Conservation (phyloP, 2,329 filamentous ascomycete genomes). For the Helminthosporium solani region DNA sequence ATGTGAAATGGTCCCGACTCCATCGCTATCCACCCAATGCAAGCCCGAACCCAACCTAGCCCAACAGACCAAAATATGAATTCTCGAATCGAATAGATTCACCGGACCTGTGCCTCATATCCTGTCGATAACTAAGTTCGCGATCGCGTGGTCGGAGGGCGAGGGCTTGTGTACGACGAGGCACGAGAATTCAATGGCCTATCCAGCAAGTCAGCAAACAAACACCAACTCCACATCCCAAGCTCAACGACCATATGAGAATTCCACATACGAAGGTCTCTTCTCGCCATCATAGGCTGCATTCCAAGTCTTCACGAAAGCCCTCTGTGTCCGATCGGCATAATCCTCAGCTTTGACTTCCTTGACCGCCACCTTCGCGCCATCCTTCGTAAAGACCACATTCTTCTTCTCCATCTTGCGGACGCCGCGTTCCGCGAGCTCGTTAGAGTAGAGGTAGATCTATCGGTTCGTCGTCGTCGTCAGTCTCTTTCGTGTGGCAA, state of each 20-base stretch:
- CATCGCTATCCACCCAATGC: no score
- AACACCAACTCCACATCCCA: no score
- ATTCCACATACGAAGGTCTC: neutral
- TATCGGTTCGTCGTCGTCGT: slow-evolving; percentile 21
- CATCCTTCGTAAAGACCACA: slow-evolving; percentile 73
- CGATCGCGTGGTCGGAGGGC: slow-evolving; percentile 4
- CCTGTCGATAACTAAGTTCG: slow-evolving; percentile 9
- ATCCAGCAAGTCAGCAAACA: neutral
- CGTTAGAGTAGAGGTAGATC: slow-evolving; percentile 66
- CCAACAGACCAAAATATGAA: no score
- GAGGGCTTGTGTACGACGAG: slow-evolving; percentile 8
- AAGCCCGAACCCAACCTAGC: no score
- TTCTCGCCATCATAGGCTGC: slow-evolving; percentile 25
- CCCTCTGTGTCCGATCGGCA: slow-evolving; percentile 69
- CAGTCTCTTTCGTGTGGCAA: no score
- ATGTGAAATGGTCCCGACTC: no score
- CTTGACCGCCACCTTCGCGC: slow-evolving; percentile 70
- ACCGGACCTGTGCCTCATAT: neutral
- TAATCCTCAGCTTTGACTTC: slow-evolving; percentile 68
- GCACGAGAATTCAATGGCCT: slow-evolving; percentile 9
- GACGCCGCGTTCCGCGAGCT: slow-evolving; percentile 65
- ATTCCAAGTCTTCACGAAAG: slow-evolving; percentile 55
- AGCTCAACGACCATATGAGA: no score
- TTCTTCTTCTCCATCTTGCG: slow-evolving; percentile 75
- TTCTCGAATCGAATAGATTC: neutral